Percentiles rank a stretch among this genome's conserved stretches.
These are phyloP conservation scores for Sanguinoderma infundibulare DNA, from an alignment of 1,284 basidiomycete species.

Conservation along the genomic window DNA sequence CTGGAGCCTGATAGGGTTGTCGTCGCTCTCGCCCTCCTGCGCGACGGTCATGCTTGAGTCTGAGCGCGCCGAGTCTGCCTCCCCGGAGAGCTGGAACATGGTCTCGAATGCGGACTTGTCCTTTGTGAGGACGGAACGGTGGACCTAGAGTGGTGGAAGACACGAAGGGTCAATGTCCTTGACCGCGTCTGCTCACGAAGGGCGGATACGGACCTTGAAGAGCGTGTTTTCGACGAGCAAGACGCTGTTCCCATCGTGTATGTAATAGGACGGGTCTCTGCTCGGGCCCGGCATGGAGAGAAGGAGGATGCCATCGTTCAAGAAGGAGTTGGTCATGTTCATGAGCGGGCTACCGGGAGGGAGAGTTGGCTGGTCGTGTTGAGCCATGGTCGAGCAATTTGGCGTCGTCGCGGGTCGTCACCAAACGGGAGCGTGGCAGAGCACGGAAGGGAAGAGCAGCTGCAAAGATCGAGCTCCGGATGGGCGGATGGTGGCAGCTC, in stretches of 20 bases:
- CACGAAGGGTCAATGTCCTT: background rate
- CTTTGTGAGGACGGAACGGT: slow-evolving; percentile 38
- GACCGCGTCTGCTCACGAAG: background rate
- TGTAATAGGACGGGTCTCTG: slow-evolving; percentile 47
- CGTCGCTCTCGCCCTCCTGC: slow-evolving; percentile 40
- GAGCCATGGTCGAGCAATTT: slow-evolving; percentile 28
- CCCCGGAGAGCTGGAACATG: slow-evolving; percentile 40
- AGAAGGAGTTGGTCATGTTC: slow-evolving; percentile 39
- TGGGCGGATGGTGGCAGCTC: no score
- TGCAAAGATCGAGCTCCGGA: no score
- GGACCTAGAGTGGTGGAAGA: slow-evolving; percentile 27
- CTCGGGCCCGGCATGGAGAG: slow-evolving; percentile 39
- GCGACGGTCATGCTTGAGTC: slow-evolving; percentile 36
- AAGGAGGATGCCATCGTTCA: slow-evolving; percentile 38
- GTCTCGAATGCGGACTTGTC: slow-evolving; percentile 42
- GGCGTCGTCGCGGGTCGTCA: background rate
- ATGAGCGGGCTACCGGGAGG: slow-evolving; percentile 38
- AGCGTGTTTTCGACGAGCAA: slow-evolving; percentile 60
- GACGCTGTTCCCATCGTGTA: slow-evolving; percentile 65
- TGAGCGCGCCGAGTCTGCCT: slow-evolving; percentile 37
- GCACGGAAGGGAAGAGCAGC: background rate
- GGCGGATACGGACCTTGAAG: slow-evolving; percentile 56
- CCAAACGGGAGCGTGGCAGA: no score
- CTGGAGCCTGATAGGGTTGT: slow-evolving; percentile 41
- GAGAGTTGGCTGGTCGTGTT: slow-evolving; percentile 30